Evolutionary conservation across 75 land plant genomes (phyloP).

Genomic region (Pinus albicaulis): DNA sequence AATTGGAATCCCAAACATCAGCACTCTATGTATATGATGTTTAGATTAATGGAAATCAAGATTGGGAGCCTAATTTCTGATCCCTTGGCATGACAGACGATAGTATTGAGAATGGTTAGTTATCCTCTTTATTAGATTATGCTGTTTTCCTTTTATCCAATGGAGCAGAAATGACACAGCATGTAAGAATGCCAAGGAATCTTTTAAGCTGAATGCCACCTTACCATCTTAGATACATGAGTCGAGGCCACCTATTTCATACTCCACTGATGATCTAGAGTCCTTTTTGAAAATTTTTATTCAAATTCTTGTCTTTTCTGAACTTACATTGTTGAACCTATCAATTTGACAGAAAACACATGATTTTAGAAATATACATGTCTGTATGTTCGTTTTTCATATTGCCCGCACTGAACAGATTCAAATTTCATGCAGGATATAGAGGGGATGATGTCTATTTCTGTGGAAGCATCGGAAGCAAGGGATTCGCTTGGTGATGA

Average conservation of each 20-base stretch:
- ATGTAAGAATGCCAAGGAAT: neutral
- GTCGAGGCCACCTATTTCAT: neutral
- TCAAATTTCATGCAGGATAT: slow-evolving; percentile 64
- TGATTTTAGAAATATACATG: too few relatives aligned
- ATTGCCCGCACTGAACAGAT: neutral
- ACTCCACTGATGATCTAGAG: neutral
- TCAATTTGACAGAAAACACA: neutral
- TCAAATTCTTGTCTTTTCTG: neutral
- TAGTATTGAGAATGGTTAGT: neutral
- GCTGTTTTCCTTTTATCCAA: neutral
- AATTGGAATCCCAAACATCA: too few relatives aligned
- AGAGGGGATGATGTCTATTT: slow-evolving; percentile 99
- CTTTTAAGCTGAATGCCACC: neutral
- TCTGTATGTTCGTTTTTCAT: neutral
- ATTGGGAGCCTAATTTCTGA: too few relatives aligned
- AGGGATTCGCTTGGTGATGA: slow-evolving; percentile 85
- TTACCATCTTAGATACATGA: neutral
- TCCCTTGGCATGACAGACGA: neutral
- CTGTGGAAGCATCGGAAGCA: slow-evolving; percentile 96
- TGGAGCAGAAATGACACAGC: neutral
- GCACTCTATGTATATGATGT: too few relatives aligned
- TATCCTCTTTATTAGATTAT: neutral
- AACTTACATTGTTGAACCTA: neutral
- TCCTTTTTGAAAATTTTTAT: neutral
- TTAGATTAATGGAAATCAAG: too few relatives aligned